Conservation (phyloP, 495 filamentous ascomycete species). For the Geoglossum glabrum region DNA sequence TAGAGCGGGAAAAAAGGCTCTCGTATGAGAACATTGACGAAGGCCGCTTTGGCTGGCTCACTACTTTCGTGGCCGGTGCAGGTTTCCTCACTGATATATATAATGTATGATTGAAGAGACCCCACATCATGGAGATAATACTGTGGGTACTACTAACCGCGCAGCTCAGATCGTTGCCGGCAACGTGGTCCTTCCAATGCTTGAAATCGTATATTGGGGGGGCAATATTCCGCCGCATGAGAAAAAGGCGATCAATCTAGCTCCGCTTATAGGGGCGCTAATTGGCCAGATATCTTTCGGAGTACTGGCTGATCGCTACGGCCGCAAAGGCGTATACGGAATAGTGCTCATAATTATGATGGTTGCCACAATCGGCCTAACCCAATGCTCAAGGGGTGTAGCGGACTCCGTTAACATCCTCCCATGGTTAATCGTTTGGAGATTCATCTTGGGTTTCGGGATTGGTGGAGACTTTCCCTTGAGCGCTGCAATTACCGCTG, state of each 20-base stretch:
- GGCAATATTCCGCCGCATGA: conserved; percentile 9
- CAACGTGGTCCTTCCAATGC: conserved; percentile 41
- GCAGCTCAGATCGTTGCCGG: conserved; percentile 33
- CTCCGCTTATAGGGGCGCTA: conserved; percentile 36
- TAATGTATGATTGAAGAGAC: conserved; percentile 25
- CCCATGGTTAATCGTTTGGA: conserved; percentile 7
- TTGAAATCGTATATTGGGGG: conserved; percentile 43
- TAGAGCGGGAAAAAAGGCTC: no score
- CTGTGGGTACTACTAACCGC: not conserved
- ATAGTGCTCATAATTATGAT: conserved; percentile 39
- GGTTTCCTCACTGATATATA: conserved; percentile 54
- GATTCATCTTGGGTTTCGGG: conserved; percentile 19
- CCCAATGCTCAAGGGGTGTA: conserved; percentile 8
- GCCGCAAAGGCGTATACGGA: conserved; percentile 44
- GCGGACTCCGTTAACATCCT: conserved; percentile 6
- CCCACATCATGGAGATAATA: no score
- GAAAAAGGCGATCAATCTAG: conserved; percentile 31
- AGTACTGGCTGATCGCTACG: conserved; percentile 37
- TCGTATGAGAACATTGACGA: no score
- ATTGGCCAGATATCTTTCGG: conserved; percentile 43
- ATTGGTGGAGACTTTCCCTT: conserved; percentile 36
- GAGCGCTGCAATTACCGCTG: conserved; percentile 39
- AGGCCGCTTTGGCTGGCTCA: no score
- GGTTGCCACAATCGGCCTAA: conserved; percentile 32
- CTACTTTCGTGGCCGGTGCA: conserved; percentile 33